Evolutionary conservation across 2,329 filamentous ascomycete species (phyloP), one percentile per base, ranked within the genome.

Genomic region (Drechslerella dactyloides): DNA sequence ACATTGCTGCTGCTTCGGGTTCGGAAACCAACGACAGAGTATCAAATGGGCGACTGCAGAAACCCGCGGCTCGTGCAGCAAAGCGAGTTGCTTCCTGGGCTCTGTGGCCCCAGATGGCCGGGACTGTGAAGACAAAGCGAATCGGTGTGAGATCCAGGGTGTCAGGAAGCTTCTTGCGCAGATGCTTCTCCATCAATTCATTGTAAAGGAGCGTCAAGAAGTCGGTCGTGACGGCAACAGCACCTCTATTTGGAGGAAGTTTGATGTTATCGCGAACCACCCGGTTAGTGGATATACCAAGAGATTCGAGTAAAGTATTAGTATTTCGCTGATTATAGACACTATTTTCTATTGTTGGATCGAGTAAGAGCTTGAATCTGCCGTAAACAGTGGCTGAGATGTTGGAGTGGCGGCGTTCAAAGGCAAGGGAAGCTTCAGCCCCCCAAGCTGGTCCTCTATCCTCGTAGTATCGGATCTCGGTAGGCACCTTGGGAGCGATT

Each of bases 51-150:
- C 69, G 50, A 21, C 42, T 62, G 24, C 55, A 57, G 23, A 73
- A 73, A 7, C 69, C 69, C 8, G 69, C 69, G 17, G 23, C 23
- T 17, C 6, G 30, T 1, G 56, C 60, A 13, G 69, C 55, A 3
- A 27, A 21, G 13, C 58, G 54, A 5, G 69, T 73, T 0, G 69
- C 56, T 21, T 66, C 30, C 24, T 73, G 69, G 4, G 66, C 69
- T 35, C 33, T 59, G 17, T 73, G 69, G 15, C 51, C 55, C 69
- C 69, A 73, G 10, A 73, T 73, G 0, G 69, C 50, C n/a, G 73
- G 74, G 30, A 73, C 54, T 2, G 74, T 75, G 27, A 75, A 54
- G n/a, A 75, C 53, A 30, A 75, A 75, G 4, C 74, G 73, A 7
- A 75, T 74, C 1, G 73, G 73, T 1, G 74, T 74, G 15, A 57